Evolutionary conservation across 2,329 filamentous ascomycete species (phyloP).

Genomic region (Scedosporium apiospermum): DNA sequence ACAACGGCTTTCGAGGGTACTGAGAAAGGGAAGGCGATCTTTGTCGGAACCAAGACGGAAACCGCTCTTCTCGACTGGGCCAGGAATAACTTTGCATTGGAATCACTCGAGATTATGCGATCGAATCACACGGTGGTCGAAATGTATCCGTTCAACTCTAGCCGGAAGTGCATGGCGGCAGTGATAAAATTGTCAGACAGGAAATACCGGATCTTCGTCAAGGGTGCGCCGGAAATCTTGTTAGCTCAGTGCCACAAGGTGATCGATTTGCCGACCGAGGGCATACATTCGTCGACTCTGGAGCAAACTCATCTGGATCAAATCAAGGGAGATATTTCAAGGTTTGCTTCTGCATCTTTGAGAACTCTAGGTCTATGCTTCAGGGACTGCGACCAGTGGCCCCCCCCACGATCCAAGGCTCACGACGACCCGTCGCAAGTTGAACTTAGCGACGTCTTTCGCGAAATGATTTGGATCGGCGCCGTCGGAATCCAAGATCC

Average conservation of each 20-base stretch:
- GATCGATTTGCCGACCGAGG: slow-evolving; percentile 33
- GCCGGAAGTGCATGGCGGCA: slow-evolving; percentile 47
- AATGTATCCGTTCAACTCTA: slow-evolving; percentile 45
- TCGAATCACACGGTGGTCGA: slow-evolving; percentile 34
- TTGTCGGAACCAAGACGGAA: slow-evolving; percentile 46
- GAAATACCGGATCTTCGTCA: slow-evolving; percentile 42
- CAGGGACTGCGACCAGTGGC: slow-evolving; percentile 45
- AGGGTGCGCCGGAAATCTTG: slow-evolving; percentile 48
- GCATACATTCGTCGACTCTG: slow-evolving; percentile 17
- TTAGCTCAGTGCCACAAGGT: slow-evolving; percentile 33
- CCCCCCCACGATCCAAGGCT: slow-evolving; percentile 28
- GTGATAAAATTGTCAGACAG: slow-evolving; percentile 36
- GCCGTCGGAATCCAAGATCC: slow-evolving; percentile 59
- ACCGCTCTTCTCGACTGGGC: slow-evolving; percentile 41
- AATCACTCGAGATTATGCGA: slow-evolving; percentile 33
- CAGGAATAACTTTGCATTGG: slow-evolving; percentile 37
- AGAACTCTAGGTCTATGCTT: slow-evolving; percentile 58
- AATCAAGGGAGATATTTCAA: slow-evolving; percentile 46
- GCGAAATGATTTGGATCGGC: slow-evolving; percentile 29
- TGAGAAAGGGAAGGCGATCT: slow-evolving; percentile 23
- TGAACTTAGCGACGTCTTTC: slow-evolving; percentile 30
- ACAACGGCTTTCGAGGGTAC: slow-evolving; percentile 46
- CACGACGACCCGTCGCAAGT: slow-evolving; percentile 18
- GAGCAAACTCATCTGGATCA: slow-evolving; percentile 18
- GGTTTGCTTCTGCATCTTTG: slow-evolving; percentile 35